A percentile compares a stretch with the other conserved stretches of the same genome.
These are phyloP conservation scores for Calonectria pseudoreteaudii DNA, from an alignment of 2,329 filamentous ascomycete genomes.

Conservation along the genomic window DNA sequence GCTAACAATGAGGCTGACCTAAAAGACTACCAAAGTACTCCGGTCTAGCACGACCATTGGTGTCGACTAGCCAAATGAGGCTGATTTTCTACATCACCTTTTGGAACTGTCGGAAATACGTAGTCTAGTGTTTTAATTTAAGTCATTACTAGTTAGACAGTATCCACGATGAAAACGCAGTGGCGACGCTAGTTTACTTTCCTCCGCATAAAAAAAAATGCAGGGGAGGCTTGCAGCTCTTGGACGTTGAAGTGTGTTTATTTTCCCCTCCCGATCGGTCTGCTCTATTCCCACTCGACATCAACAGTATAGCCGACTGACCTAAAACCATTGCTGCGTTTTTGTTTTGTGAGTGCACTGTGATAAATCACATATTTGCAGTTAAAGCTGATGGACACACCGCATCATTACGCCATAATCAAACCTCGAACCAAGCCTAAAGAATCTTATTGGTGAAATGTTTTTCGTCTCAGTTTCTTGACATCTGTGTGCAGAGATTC, in stretches of 20 bases:
- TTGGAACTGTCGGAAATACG: not conserved
- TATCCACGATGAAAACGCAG: not conserved
- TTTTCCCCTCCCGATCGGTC: too few species aligned
- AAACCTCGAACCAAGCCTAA: too few species aligned
- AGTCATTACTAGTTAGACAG: not conserved
- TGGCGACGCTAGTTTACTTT: not conserved
- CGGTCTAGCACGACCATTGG: not conserved
- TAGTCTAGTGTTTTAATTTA: not conserved
- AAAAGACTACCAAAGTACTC: not conserved
- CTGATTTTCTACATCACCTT: not conserved
- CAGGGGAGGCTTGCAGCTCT: not conserved
- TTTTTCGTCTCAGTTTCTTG: not conserved
- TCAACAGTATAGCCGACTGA: too few species aligned
- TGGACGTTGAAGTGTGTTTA: too few species aligned
- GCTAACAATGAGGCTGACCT: not conserved
- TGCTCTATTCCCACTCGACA: too few species aligned
- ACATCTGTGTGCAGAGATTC: not conserved
- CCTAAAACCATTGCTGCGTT: too few species aligned
- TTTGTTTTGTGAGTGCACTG: too few species aligned
- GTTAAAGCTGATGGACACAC: not conserved
- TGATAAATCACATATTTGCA: not conserved
- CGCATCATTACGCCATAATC: not conserved
- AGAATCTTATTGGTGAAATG: too few species aligned
- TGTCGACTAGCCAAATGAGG: not conserved
- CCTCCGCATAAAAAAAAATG: not conserved